Percentiles rank a stretch among this genome's conserved stretches.
phyloP scores from a whole-genome alignment of 352 stramenopile species.

The Phytopythium helicoides region DNA sequence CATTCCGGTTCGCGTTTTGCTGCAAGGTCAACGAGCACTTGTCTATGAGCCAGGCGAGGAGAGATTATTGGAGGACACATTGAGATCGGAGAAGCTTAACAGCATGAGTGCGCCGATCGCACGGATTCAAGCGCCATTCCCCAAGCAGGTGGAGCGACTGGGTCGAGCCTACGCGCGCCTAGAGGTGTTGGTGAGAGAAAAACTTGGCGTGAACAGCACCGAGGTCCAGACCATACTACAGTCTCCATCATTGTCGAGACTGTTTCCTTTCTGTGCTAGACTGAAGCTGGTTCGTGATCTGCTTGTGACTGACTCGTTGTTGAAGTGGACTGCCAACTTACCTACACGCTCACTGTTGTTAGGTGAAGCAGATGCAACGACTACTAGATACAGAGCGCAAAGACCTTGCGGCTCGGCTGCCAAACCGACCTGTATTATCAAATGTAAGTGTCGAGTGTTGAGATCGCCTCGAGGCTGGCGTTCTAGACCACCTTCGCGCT shows the following conservation, averaged over 20 bases:
- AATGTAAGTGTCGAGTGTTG: conserved; percentile 13
- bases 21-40: conserved; percentile 54
- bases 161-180: conserved; percentile 29
- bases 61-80: conserved; percentile 6
- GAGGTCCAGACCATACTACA: conserved; percentile 25
- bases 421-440: conserved; percentile 27
- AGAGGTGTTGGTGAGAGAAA: conserved; percentile 27
- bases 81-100: conserved; percentile 6
- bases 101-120: conserved; percentile 7
- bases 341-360: background rate
- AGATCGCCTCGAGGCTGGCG: too few species aligned
- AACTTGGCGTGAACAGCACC: conserved; percentile 20
- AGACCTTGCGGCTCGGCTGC: conserved; percentile 22
- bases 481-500: background rate
- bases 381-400: conserved; percentile 35
- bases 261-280: conserved; percentile 49
- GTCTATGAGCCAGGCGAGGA: conserved; percentile 18
- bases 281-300: conserved; percentile 38
- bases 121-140: conserved; percentile 31
- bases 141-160: conserved; percentile 31
- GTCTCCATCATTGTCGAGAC: conserved; percentile 27
- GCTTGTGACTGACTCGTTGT: background rate
- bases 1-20: conserved; percentile 45
- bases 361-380: conserved; percentile 43
- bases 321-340: too few species aligned